Conservation (phyloP, 2,329 filamentous ascomycete species). For the Colletotrichum shisoi region DNA sequence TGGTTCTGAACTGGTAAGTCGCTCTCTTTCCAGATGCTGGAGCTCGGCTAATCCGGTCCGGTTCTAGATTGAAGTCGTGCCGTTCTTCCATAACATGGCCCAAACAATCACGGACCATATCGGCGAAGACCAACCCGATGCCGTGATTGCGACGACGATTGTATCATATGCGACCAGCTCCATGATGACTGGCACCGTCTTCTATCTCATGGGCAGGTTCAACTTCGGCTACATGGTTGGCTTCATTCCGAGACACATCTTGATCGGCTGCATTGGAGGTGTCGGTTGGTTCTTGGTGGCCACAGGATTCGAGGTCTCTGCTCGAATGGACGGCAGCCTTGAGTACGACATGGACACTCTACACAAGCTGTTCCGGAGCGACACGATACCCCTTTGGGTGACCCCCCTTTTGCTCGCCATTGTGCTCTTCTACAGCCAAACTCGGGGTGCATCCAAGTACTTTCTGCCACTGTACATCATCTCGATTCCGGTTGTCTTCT, state of each 20-base stretch:
- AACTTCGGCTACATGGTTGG: constrained; percentile 90
- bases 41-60: constrained; percentile 29
- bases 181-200: constrained; percentile 87
- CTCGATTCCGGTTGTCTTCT: constrained; percentile 77
- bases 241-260: constrained; percentile 94
- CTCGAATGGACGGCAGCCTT: constrained; percentile 83
- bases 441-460: constrained; percentile 80
- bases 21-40: neutral
- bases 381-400: constrained; percentile 83
- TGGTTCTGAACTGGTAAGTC: constrained; percentile 84
- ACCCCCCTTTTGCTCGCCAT: constrained; percentile 80
- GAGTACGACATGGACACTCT: constrained; percentile 82
- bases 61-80: constrained; percentile 87
- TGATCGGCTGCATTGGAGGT: constrained; percentile 96
- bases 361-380: constrained; percentile 72
- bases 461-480: constrained; percentile 89
- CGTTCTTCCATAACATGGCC: constrained; percentile 99
- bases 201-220: constrained; percentile 88
- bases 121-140: constrained; percentile 80
- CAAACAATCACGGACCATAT: constrained; percentile 81
- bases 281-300: constrained; percentile 94
- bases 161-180: constrained; percentile 90
- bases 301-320: constrained; percentile 93
- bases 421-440: constrained; percentile 77
- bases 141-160: constrained; percentile 93